These are phyloP conservation scores for Thermothielavioides terrestris DNA, from an alignment of 495 filamentous ascomycete species.

Conservation along the genomic window DNA sequence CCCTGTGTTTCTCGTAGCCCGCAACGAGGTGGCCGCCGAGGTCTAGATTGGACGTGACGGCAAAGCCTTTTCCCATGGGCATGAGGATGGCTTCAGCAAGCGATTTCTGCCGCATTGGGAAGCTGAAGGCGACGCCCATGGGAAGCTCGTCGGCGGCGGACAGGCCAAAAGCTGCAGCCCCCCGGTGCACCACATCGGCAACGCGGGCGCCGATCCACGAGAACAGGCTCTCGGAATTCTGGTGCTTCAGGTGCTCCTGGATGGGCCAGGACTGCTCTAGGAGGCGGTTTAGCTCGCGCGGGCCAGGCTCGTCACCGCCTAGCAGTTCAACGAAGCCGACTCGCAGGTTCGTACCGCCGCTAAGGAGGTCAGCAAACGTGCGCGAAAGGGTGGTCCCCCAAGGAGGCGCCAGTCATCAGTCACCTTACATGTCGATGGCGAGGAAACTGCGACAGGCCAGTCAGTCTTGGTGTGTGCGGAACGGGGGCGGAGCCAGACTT, in stretches of 20 bases:
- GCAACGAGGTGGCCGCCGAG: slow-evolving; percentile 57
- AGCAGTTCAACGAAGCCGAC: slow-evolving; percentile 69
- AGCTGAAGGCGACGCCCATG: slow-evolving; percentile 80
- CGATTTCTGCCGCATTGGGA: slow-evolving; percentile 72
- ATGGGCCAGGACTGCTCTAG: slow-evolving; percentile 73
- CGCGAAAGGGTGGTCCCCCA: slow-evolving; percentile 5
- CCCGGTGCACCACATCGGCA: slow-evolving; percentile 55
- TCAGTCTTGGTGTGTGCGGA: not conserved
- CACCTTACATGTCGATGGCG: slow-evolving; percentile 61
- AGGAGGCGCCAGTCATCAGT: not conserved
- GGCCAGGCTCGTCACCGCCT: slow-evolving; percentile 28
- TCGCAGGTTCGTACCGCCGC: slow-evolving; percentile 69
- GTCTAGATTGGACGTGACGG: slow-evolving; percentile 62
- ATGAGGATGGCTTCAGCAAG: slow-evolving; percentile 69
- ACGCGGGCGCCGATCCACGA: slow-evolving; percentile 72
- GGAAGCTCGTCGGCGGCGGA: slow-evolving; percentile 42
- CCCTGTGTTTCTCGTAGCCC: slow-evolving; percentile 52
- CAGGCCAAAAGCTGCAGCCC: slow-evolving; percentile 25
- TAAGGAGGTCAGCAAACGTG: slow-evolving; percentile 19
- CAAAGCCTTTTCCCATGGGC: slow-evolving; percentile 85
- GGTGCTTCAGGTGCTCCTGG: slow-evolving; percentile 66
- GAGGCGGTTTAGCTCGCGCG: slow-evolving; percentile 29
- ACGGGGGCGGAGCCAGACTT: slow-evolving; percentile 23
- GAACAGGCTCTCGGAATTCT: slow-evolving; percentile 67
- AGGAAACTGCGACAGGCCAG: slow-evolving; percentile 49